These are phyloP conservation scores for Lachnum nothofagi DNA, from an alignment of 2,329 filamentous ascomycete genomes.

Conservation along the genomic window DNA sequence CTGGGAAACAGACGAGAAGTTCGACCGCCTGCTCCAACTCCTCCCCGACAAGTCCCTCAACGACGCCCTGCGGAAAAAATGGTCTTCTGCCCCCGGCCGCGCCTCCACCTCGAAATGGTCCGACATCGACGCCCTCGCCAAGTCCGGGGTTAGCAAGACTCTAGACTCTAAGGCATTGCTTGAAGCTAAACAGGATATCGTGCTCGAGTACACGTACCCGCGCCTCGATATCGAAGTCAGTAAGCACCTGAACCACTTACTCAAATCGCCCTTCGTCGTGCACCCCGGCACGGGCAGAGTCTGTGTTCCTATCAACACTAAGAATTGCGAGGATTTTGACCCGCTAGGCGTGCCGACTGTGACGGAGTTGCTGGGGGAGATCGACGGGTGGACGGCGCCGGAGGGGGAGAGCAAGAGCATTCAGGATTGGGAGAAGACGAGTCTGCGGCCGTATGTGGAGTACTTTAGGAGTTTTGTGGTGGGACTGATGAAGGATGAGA, in stretches of 20 bases:
- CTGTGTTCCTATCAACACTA: constrained; percentile 87
- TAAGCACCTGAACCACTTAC: constrained; percentile 95
- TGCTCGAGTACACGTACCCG: constrained; percentile 96
- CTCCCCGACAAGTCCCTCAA: constrained; percentile 76
- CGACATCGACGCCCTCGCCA: constrained; percentile 83
- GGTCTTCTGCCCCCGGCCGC: constrained; percentile 76
- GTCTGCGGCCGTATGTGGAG: constrained; percentile 86
- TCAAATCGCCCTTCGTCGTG: constrained; percentile 94
- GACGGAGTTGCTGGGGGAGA: constrained; percentile 72
- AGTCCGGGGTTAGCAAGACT: constrained; percentile 64
- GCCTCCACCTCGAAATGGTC: constrained; percentile 81
- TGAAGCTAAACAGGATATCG: constrained; percentile 91
- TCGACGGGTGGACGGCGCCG: constrained; percentile 68
- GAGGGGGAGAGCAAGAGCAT: constrained; percentile 46
- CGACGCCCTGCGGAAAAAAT: constrained; percentile 79
- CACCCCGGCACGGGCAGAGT: constrained; percentile 91
- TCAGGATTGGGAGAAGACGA: constrained; percentile 95
- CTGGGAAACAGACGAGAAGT: constrained; percentile 65
- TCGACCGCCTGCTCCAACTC: constrained; percentile 73
- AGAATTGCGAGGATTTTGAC: constrained; percentile 73
- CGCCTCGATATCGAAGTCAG: constrained; percentile 94
- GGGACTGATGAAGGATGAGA: constrained; percentile 71
- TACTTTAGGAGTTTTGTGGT: constrained; percentile 80
- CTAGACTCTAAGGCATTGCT: constrained; percentile 70
- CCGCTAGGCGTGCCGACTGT: constrained; percentile 87